Evolutionary conservation across 2,329 filamentous ascomycete genomes (phyloP), one percentile per base, ranked within the genome.

Genomic region (Ceratocystis lukuohia): DNA sequence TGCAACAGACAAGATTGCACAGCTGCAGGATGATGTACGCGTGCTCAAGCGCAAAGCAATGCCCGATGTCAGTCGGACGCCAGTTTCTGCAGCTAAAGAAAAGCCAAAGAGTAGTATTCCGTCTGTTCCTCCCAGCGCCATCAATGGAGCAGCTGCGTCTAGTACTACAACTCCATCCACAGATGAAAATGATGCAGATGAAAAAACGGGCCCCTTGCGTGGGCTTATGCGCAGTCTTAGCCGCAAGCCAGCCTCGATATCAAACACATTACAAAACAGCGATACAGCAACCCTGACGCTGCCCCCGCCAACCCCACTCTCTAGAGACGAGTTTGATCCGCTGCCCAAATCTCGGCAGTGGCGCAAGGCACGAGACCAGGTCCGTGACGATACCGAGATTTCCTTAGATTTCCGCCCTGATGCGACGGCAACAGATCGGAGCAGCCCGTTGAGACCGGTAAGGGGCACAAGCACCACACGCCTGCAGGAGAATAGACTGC

Each of bases 1-100:
- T 69, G 82, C 83, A 66, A 82, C 85, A 67, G 76, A 78, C 48
- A 83, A 83, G 72, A 83, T 85, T 68, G 74, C 78, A 7, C 77
- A 81, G 56, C 77, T 86, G 6, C 82, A 81, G 72, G 80, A 79
- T 69, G 80, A 83, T 69, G 72, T 84, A 48, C 77, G 76, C 67
- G 73, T 73, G 0, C 73, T 84, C 2, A 66, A 66, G 45, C 37
- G 48, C 46, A 65, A 61, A 46, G 25, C 46, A 7, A 45, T 50
- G 22, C 22, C 56, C 17, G 65, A 64, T 2, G 33, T 37, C 25
- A n/a, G 25, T 25, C 56, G 20, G 17, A 59, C 56, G 56, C 56
- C 56, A 5, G 8, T 20, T 28, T n/a, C 56, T 6, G 48, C 45
- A n/a, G 33, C 17, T 2, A 62, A 50, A 41, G 66, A 64, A n/a